These are phyloP conservation scores for Cotoneaster glaucophyllus DNA, from an alignment of 306 rosid genomes.

Conservation along the genomic window DNA sequence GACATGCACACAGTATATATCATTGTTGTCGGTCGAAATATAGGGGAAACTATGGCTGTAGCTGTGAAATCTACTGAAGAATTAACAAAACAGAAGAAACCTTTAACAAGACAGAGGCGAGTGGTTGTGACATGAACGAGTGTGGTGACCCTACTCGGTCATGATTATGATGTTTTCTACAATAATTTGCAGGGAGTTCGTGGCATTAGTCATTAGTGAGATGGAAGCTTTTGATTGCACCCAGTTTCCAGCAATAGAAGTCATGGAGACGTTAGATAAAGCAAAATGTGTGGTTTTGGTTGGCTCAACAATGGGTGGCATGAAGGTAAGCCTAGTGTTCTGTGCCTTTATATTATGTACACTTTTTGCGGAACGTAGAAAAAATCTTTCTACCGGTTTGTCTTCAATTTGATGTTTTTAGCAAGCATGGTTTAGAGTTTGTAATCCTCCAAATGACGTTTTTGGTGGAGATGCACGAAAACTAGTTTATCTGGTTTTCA, in stretches of 20 bases:
- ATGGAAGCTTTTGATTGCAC: constrained; percentile 95
- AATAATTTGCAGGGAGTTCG: constrained; percentile 88
- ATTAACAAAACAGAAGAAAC: constrained; percentile 54
- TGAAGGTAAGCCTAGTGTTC: constrained; percentile 61
- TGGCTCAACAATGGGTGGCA: constrained; percentile 99
- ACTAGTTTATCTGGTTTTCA: not conserved
- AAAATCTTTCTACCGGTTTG: not conserved
- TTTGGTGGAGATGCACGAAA: not conserved
- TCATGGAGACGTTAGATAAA: constrained; percentile 65
- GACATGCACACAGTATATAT: too few species aligned
- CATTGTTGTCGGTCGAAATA: not conserved
- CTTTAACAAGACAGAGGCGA: constrained; percentile 67
- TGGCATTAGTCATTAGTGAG: constrained; percentile 63
- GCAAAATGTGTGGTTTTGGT: constrained; percentile 87
- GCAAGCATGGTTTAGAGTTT: constrained; percentile 14
- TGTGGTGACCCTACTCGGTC: constrained; percentile 85
- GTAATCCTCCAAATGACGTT: constrained; percentile 8
- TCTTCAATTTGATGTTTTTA: not conserved
- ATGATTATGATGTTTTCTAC: constrained; percentile 79
- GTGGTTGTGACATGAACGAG: constrained; percentile 97
- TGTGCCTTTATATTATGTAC: constrained; percentile 4
- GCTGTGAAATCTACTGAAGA: constrained; percentile 77
- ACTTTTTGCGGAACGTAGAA: not conserved
- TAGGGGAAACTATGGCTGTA: constrained; percentile 69
- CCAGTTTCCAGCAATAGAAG: constrained; percentile 80